Base-by-base conservation (phyloP, 2,329 filamentous ascomycete genomes). In the Amauroascus verrucosus region DNA sequence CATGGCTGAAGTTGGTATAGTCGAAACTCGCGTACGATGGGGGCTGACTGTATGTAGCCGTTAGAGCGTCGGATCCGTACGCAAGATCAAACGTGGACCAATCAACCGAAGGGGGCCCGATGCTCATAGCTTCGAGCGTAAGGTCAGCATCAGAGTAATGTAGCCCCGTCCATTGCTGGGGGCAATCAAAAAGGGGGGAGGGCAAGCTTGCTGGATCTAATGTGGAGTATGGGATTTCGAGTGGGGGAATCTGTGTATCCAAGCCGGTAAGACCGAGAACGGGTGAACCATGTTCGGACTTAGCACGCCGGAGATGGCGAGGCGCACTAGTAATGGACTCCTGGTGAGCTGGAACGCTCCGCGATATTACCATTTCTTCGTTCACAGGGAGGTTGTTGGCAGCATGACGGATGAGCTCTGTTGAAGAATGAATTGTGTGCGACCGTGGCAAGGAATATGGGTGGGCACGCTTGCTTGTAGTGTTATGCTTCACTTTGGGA, bases 401-500 rank as follows among this genome's bases (percentile, higher is more conserved):
- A 26, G 77, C 79, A 28, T 75, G 73, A 52, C 73, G 74, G 48
- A 75, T 70, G 43, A 73, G 60, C 49, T 75, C 71, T 33, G 67
- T 63, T 14, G 73, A 64, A 48, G 67, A 67, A 56, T 77, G 71
- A 47, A 77, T 71, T 48, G 74, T 76, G 61, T 78, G 71, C 41
- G 75, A 72, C 54, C 76, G 70, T 45, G 79, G 78, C 58, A 83
- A 77, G 62, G 79, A 80, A 68, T 84, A 84, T 1, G 81, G 81
- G 59, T 77, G 69, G 54, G 80, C 80, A 53, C 76, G 80, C 56
- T 82, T 78, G 55, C 79, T 79, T 58, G 78, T 75, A 64, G 82
- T 78, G 67, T 83, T 83, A 67, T 81, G 79, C 59, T 80, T 79
- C 68, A 82, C 82, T 68, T 83, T 80, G 60, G 83, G 80, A 55